These are phyloP conservation scores for Clonostachys chloroleuca DNA, from an alignment of 2,329 filamentous ascomycete genomes.

Conservation along the genomic window DNA sequence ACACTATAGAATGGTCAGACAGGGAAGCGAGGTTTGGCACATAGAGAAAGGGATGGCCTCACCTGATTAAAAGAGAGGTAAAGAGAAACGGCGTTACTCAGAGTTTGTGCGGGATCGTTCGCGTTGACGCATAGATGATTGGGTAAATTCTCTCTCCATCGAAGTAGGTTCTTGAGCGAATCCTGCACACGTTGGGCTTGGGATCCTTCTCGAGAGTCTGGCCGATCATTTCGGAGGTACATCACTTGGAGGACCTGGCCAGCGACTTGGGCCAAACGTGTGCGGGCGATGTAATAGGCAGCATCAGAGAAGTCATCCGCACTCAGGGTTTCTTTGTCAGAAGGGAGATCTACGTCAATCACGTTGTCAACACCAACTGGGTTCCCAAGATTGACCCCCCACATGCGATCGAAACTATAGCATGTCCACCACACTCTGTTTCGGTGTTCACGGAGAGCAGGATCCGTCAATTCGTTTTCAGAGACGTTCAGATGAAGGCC, in stretches of 20 bases:
- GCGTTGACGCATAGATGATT: slow-evolving; percentile 17
- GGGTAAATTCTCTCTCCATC: slow-evolving; percentile 22
- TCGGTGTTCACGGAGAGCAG: slow-evolving; percentile 27
- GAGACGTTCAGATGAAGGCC: slow-evolving; percentile 11
- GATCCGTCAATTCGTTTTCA: slow-evolving; percentile 30
- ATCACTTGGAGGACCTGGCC: slow-evolving; percentile 20
- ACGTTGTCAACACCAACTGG: slow-evolving; percentile 44
- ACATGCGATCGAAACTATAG: slow-evolving; percentile 39
- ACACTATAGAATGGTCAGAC: slow-evolving; percentile 10
- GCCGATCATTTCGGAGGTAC: slow-evolving; percentile 15
- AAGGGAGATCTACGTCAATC: slow-evolving; percentile 37
- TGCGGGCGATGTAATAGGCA: slow-evolving; percentile 22
- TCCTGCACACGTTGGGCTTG: slow-evolving; percentile 22
- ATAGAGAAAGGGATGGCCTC: background rate
- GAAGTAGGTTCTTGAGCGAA: slow-evolving; percentile 18
- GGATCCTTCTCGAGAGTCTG: slow-evolving; percentile 8
- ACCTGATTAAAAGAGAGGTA: slow-evolving; percentile 26
- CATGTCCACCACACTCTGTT: slow-evolving; percentile 36
- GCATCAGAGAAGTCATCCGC: slow-evolving; percentile 23
- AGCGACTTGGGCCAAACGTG: slow-evolving; percentile 27
- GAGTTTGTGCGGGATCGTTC: slow-evolving; percentile 4
- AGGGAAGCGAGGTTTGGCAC: background rate
- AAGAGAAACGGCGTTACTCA: slow-evolving; percentile 18
- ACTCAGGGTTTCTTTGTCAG: slow-evolving; percentile 18
- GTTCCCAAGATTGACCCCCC: slow-evolving; percentile 41